Evolutionary conservation across 352 stramenopile genomes (phyloP).

Genomic region (Phytophthora uliginosa): DNA sequence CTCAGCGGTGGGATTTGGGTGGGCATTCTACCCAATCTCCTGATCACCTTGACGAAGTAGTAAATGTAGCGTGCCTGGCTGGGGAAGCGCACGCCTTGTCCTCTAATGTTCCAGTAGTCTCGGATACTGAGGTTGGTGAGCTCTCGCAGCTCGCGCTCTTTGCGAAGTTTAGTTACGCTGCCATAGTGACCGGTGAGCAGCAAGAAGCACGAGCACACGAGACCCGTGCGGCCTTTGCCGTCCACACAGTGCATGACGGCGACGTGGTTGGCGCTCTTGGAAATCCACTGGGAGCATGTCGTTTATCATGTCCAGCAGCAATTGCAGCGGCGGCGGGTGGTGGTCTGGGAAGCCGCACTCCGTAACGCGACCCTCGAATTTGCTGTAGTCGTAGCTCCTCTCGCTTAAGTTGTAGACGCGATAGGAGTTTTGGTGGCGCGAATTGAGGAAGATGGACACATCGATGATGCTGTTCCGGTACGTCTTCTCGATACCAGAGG

Average conservation of each 20-base stretch:
- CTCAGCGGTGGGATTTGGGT: constrained; percentile 66
- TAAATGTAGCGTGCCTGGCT: constrained; percentile 91
- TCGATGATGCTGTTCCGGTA: constrained; percentile 90
- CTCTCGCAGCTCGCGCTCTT: constrained; percentile 69
- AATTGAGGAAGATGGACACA: constrained; percentile 75
- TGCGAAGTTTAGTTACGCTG: constrained; percentile 66
- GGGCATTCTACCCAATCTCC: constrained; percentile 53
- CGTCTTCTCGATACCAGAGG: constrained; percentile 86
- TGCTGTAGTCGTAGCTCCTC: constrained; percentile 78
- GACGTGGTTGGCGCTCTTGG: constrained; percentile 70
- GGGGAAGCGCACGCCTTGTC: constrained; percentile 85
- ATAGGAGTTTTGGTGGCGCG: constrained; percentile 68
- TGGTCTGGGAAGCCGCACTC: constrained; percentile 90
- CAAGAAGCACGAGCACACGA: constrained; percentile 86
- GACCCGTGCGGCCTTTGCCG: constrained; percentile 83
- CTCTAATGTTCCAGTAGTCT: constrained; percentile 55
- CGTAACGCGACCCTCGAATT: constrained; percentile 75
- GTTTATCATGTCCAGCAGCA: constrained; percentile 89
- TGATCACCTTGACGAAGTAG: constrained; percentile 86
- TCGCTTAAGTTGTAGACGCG: constrained; percentile 90
- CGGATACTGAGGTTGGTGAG: constrained; percentile 76
- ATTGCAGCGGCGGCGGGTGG: constrained; percentile 79
- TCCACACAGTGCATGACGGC: constrained; percentile 85
- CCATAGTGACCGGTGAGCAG: constrained; percentile 82
- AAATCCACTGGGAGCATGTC: constrained; percentile 84